phyloP scores from a whole-genome alignment of 805 yeast species.

The Torulaspora franciscae region DNA sequence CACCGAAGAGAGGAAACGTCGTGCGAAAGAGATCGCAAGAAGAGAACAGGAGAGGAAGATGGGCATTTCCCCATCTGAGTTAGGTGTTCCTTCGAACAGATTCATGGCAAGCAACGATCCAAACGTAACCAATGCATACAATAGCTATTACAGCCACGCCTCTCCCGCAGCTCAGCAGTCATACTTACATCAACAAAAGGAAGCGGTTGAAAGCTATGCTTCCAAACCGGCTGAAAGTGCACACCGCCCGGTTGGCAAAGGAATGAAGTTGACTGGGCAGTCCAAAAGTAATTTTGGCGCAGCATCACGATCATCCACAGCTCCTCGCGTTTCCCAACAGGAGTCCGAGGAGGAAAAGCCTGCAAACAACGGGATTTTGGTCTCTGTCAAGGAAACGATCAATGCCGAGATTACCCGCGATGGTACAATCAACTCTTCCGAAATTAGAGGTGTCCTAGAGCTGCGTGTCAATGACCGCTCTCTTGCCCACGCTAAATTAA shows the following conservation, averaged over 20 bases:
- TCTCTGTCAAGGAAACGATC: slow-evolving; percentile 71
- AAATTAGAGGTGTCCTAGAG: slow-evolving; percentile 86
- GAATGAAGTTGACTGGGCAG: slow-evolving; percentile 30
- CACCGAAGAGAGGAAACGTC: slow-evolving; percentile 91
- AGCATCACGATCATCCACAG: slow-evolving; percentile 20
- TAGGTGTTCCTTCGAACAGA: slow-evolving; percentile 19
- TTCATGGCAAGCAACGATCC: slow-evolving; percentile 32
- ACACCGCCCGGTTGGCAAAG: slow-evolving; percentile 21
- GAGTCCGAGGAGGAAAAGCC: slow-evolving; percentile 32
- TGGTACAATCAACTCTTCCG: slow-evolving; percentile 65
- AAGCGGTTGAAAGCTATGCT: slow-evolving; percentile 9
- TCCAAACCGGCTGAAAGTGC: slow-evolving; percentile 3
- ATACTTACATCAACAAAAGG: slow-evolving; percentile 22
- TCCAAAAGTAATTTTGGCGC: slow-evolving; percentile 4
- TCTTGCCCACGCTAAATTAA: slow-evolving; percentile 60
- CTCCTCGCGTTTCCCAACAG: slow-evolving; percentile 7
- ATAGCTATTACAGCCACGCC: slow-evolving; percentile 36
- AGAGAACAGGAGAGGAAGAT: slow-evolving; percentile 48
- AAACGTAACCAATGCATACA: slow-evolving; percentile 36
- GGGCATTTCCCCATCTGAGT: slow-evolving; percentile 34
- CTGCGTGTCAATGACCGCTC: slow-evolving; percentile 77
- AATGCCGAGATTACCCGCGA: slow-evolving; percentile 78
- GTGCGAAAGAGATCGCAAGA: slow-evolving; percentile 85
- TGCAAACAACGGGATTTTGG: slow-evolving; percentile 70
- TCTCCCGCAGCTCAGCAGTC: slow-evolving; percentile 39